A percentile compares a stretch with the other conserved stretches of the same genome.
Conservation (phyloP, 2,329 filamentous ascomycete species). For the Nemania diffusa region DNA sequence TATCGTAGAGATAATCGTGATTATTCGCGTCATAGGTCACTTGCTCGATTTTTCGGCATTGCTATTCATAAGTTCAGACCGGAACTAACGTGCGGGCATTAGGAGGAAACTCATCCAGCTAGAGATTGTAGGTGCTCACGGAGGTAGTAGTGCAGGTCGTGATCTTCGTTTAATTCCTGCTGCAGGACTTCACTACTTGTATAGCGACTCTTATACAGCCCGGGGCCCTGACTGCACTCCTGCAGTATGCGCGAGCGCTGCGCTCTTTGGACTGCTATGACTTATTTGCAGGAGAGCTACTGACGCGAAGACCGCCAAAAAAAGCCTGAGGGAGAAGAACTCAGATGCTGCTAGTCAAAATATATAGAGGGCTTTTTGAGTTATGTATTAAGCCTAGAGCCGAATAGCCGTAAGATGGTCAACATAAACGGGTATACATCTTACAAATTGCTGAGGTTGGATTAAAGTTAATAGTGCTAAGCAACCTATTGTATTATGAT, state of each 20-base stretch:
- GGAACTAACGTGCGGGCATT: neutral
- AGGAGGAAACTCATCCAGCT: neutral
- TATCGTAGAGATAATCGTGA: neutral
- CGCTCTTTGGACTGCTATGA: neutral
- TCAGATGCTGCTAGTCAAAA: neutral
- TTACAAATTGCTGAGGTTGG: neutral
- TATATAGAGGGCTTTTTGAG: no score
- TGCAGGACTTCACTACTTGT: neutral
- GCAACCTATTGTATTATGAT: neutral
- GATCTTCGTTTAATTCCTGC: no score
- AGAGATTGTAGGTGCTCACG: neutral
- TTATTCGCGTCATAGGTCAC: neutral
- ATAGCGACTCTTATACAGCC: neutral
- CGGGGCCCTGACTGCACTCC: no score
- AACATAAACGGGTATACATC: neutral
- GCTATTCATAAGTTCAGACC: neutral
- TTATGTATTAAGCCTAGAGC: neutral
- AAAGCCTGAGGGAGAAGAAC: neutral
- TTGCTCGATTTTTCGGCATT: neutral
- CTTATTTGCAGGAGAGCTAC: neutral
- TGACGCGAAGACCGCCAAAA: neutral
- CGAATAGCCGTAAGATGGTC: neutral
- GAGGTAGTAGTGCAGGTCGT: no score
- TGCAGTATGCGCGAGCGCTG: neutral
- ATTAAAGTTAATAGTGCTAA: neutral